Base-by-base conservation (phyloP, 2,329 filamentous ascomycete genomes). In the Dryadomyces quercus-mongolicae region DNA sequence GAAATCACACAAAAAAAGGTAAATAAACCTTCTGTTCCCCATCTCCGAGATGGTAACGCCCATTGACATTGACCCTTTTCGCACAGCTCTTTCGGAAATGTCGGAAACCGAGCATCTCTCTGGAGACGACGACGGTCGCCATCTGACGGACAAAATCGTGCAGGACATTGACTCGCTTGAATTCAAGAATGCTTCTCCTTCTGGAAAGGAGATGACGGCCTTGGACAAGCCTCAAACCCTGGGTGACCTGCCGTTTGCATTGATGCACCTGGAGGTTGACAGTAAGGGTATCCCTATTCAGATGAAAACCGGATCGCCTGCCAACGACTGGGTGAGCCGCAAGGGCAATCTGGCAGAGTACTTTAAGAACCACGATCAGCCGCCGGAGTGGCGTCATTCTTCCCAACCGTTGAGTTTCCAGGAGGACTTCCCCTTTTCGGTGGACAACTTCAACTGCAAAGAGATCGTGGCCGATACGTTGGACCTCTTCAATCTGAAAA, bases 371-470 rank as follows among this genome's bases (percentile, higher is more conserved):
- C 12, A 15, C 1, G 10, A 22, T 42, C 25, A 15, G 22, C 10
- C 31, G 9, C 25, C 15, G 6, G 15, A 16, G 13, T 60, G 58
- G 58, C 20, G 48, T 16, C 40, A 48, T 34, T 12, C 15, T 2
- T 1, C 36, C 34, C 13, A 53, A 21, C 25, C 49, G 12, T 8
- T 18, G 2, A 8, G 16, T 3, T 58, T 31, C 21, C 13, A 34
- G 18, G 45, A 48, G 6, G 57, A 48, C 36, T 60, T 54, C 12
- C 59, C 59, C 6, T 53, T 25, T 40, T 57, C 56, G 4, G 31
- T 56, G n/a, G 55, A 59, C 53, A 60, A 60, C 52, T 52, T 60
- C 16, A 56, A 60, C 54, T 58, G 56, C 40, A 49, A 57, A 18
- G 22, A n/a, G 16, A 51, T 59, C 1, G 49, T 56, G 7, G 20